Evolutionary conservation across 495 filamentous ascomycete genomes (phyloP).

Genomic region (Friedmanniomyces simplex): DNA sequence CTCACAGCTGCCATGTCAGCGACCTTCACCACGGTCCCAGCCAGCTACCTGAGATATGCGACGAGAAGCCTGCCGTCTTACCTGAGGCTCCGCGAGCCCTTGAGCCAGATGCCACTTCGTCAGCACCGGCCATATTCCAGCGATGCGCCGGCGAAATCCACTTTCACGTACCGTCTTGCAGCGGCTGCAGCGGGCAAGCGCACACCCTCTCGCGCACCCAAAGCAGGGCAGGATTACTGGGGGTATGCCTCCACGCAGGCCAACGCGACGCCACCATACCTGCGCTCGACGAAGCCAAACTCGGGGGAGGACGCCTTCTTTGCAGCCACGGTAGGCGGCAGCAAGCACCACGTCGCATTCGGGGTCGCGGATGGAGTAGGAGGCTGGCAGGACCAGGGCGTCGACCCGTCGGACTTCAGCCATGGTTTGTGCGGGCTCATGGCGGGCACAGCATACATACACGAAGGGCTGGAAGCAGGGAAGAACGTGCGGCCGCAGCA

Average conservation of each 20-base stretch:
- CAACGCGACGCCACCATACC: constrained; percentile 17
- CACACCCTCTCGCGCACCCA: constrained; percentile 52
- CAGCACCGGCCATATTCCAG: not conserved
- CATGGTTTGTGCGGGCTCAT: constrained; percentile 91
- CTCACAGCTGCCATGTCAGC: constrained; percentile 15
- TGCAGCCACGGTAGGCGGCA: constrained; percentile 56
- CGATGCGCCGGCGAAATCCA: constrained; percentile 1
- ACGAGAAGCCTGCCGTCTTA: not conserved
- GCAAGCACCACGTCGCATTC: constrained; percentile 53
- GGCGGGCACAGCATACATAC: constrained; percentile 51
- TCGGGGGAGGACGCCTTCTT: constrained; percentile 97
- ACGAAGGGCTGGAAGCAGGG: constrained; percentile 13
- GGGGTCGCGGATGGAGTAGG: constrained; percentile 90
- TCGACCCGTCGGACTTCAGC: constrained; percentile 91
- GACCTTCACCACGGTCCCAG: not conserved
- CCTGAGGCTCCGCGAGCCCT: not conserved
- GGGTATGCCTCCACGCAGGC: constrained; percentile 13
- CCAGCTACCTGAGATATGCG: not conserved
- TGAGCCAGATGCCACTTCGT: not conserved
- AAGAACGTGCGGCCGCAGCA: constrained; percentile 49
- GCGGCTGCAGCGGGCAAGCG: constrained; percentile 72
- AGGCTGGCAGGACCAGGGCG: constrained; percentile 80
- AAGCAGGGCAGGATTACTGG: constrained; percentile 21
- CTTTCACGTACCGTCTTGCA: constrained; percentile 53
- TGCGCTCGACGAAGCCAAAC: constrained; percentile 38